phyloP scores from a whole-genome alignment of 1,284 basidiomycete genomes.

The Wallemia hederae region DNA sequence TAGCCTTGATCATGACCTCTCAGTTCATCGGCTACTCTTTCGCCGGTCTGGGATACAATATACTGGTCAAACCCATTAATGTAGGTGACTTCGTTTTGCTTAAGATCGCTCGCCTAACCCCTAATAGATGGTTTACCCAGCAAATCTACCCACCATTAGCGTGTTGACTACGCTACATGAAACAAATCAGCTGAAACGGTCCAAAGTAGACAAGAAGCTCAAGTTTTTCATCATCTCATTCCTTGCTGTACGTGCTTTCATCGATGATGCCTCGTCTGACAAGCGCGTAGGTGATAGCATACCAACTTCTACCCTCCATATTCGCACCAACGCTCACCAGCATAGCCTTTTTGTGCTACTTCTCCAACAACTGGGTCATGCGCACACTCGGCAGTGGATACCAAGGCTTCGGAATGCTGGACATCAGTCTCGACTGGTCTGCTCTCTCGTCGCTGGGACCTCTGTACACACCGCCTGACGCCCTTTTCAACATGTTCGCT shows the following conservation, averaged over 20 bases:
- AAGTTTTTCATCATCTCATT: slow-evolving; percentile 13
- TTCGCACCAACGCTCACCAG: slow-evolving; percentile 16
- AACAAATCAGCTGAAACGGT: slow-evolving; percentile 5
- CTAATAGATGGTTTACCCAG: slow-evolving; percentile 13
- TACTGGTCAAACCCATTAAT: slow-evolving; percentile 13
- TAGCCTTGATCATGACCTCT: slow-evolving; percentile 13
- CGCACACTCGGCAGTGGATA: slow-evolving; percentile 16
- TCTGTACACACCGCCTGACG: slow-evolving; percentile 14
- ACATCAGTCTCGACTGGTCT: slow-evolving; percentile 15
- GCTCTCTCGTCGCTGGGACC: slow-evolving; percentile 13
- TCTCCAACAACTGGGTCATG: slow-evolving; percentile 13
- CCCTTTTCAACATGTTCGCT: slow-evolving; percentile 13
- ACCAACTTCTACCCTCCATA: slow-evolving; percentile 10
- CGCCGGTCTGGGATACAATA: slow-evolving; percentile 12
- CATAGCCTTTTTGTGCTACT: slow-evolving; percentile 18
- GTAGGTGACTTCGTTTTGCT: not conserved
- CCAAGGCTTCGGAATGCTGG: slow-evolving; percentile 17
- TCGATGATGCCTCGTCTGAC: not conserved
- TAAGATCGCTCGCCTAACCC: not conserved
- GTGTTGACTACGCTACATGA: slow-evolving; percentile 15
- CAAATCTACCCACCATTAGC: slow-evolving; percentile 12
- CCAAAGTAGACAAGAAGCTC: slow-evolving; percentile 9
- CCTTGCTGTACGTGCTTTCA: slow-evolving; percentile 10
- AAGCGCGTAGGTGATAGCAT: slow-evolving; percentile 6
- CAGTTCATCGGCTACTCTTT: slow-evolving; percentile 15